Conservation (phyloP, 805 yeast genomes). For the Cyberlindnera americana region DNA sequence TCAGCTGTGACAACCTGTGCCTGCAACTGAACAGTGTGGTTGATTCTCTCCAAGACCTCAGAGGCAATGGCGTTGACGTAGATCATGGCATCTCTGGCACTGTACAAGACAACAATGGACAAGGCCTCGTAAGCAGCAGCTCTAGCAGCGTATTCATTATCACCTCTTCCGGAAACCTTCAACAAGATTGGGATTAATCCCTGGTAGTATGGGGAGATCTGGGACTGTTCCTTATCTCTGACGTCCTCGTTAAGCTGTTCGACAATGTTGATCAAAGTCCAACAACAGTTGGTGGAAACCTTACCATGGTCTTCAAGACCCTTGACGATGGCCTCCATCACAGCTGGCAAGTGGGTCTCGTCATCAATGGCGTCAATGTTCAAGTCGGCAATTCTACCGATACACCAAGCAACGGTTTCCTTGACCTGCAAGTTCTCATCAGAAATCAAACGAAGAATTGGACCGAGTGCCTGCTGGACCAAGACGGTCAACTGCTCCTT, state of each 20-base stretch:
- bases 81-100: constrained; percentile 67
- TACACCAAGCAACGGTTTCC: constrained; percentile 98
- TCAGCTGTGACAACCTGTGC: constrained; percentile 61
- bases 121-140: constrained; percentile 97
- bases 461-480: constrained; percentile 77
- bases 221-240: constrained; percentile 42
- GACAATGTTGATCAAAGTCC: constrained; percentile 90
- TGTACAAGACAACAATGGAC: constrained; percentile 71
- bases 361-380: constrained; percentile 73
- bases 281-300: constrained; percentile 94
- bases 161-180: constrained; percentile 63
- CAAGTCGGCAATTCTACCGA: constrained; percentile 91
- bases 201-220: constrained; percentile 71
- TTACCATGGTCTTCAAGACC: constrained; percentile 93
- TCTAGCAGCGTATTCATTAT: constrained; percentile 83
- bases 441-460: constrained; percentile 68
- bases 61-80: constrained; percentile 70
- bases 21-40: constrained; percentile 60
- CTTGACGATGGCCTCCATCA: constrained; percentile 65
- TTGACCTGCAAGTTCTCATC: constrained; percentile 82
- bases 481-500: constrained; percentile 60
- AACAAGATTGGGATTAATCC: constrained; percentile 67
- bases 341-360: constrained; percentile 59
- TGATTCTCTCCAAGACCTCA: constrained; percentile 69
- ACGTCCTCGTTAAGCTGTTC: constrained; percentile 71